phyloP scores from a whole-genome alignment of 2,329 filamentous ascomycete genomes.

The Cercospora brassicicola region DNA sequence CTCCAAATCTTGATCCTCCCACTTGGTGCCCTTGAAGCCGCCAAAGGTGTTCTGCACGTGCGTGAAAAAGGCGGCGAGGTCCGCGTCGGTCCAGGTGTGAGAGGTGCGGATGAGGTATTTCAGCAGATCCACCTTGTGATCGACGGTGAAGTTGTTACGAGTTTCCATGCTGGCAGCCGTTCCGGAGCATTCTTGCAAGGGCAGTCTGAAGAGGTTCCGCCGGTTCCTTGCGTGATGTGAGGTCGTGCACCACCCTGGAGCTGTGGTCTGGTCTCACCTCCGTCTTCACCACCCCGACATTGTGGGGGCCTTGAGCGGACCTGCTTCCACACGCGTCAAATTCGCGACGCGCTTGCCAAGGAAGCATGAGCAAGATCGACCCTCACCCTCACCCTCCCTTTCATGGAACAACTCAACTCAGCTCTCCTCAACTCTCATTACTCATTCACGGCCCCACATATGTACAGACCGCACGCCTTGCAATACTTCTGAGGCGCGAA shows the following conservation, averaged over 20 bases:
- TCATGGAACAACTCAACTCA: background rate
- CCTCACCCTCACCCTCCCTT: too few species aligned
- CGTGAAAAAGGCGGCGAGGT: conserved; percentile 19
- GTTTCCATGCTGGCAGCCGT: background rate
- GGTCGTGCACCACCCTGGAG: background rate
- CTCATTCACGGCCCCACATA: background rate
- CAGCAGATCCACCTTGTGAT: conserved; percentile 20
- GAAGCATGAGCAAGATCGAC: too few species aligned
- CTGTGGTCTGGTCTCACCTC: background rate
- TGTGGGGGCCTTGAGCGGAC: background rate
- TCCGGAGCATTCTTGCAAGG: background rate
- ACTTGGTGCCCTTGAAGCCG: conserved; percentile 16
- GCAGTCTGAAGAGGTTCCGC: background rate
- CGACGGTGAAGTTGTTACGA: conserved; percentile 19
- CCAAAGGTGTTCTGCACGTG: conserved; percentile 18
- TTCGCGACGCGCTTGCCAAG: background rate
- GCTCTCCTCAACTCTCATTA: background rate
- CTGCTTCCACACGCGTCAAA: background rate
- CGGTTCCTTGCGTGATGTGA: background rate
- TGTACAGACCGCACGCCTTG: background rate
- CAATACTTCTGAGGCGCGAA: background rate
- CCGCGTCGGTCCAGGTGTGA: conserved; percentile 18
- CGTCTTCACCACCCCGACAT: background rate
- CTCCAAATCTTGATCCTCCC: conserved; percentile 20
- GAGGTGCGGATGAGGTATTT: conserved; percentile 19